Base-by-base conservation (phyloP, 345 rosid genomes). In the Euclidium syriacum region DNA sequence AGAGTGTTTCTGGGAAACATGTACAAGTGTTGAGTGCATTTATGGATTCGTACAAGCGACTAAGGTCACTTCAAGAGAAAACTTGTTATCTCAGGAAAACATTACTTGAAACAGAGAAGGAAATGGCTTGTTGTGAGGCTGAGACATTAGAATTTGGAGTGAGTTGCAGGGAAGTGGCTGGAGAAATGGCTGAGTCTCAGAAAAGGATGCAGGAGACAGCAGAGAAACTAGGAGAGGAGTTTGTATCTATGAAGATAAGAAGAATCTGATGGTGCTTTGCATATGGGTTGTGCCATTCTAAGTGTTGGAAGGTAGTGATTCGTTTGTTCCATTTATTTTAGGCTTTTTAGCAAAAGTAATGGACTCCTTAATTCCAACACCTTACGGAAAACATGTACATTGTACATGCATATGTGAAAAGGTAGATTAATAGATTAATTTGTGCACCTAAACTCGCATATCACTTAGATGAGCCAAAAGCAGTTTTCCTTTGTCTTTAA, bases 91-190 rank as follows among this genome's bases (percentile, higher is more conserved):
- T 68, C 7, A 78, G 59, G 70, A 35, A 55, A 6, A 9, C 10
- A 51, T 71, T 76, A 52, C 39, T 34, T 27, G 52, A 52, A 52
- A 62, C 74, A 9, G 77, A 80, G 69, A 48, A 58, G 26, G 76
- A 75, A 40, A 4, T 63, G 17, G 41, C 58, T 11, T 27, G 32
- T 32, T 80, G 79, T 22, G 74, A 80, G 48, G 64, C 72, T 3
- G 79, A 80, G 71, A 73, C 76, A 20, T 65, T 35, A 9, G 62
- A 60, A 26, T 75, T 22, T 10, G 64, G 62, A 65, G 27, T 32
- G 33, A 44, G 30, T 18, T 56, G 58, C 19, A 32, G 35, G 57
- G 49, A 67, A 50, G 60, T 59, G 27, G 64, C 52, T 15, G 26
- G 42, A 10, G 57, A 67, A 5, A 54, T 63, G 78, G 52, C 48